A percentile compares a stretch with the other conserved stretches of the same genome.
Evolutionary conservation across 2,329 filamentous ascomycete species (phyloP).

Genomic region (Colletotrichum gloeosporioides): DNA sequence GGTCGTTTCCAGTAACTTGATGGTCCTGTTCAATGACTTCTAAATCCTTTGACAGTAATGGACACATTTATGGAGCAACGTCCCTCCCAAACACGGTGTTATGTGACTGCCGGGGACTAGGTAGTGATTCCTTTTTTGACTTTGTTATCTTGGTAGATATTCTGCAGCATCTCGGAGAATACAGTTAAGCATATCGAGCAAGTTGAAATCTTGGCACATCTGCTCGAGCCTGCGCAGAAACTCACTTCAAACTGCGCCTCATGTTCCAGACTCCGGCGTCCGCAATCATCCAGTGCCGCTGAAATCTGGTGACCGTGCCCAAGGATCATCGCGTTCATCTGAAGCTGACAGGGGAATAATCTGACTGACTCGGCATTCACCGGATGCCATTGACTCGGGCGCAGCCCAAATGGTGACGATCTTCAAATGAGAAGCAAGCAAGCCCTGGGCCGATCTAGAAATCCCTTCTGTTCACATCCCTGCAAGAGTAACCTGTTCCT

Average conservation of each 20-base stretch:
- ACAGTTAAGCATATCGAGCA: background rate
- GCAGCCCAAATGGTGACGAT: background rate
- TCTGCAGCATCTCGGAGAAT: background rate
- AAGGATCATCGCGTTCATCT: background rate
- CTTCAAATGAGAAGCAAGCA: background rate
- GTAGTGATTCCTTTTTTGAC: background rate
- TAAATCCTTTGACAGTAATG: background rate
- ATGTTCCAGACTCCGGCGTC: background rate
- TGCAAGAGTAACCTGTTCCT: accelerated
- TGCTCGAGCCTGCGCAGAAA: background rate
- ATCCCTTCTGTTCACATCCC: background rate
- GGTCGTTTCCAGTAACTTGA: background rate
- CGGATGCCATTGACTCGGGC: background rate
- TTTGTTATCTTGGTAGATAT: background rate
- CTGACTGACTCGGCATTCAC: background rate
- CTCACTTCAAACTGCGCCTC: background rate
- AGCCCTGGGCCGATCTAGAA: background rate
- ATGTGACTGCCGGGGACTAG: background rate
- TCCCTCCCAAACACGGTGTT: background rate
- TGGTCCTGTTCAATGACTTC: background rate
- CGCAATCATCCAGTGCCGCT: background rate
- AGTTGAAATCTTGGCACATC: background rate
- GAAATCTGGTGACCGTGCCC: background rate
- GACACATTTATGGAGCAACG: background rate
- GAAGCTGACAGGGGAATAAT: background rate